Evolutionary conservation across 371 early-diverging fungal species (phyloP), one percentile per base, ranked within the genome.

Genomic region (Zychaea mexicana): DNA sequence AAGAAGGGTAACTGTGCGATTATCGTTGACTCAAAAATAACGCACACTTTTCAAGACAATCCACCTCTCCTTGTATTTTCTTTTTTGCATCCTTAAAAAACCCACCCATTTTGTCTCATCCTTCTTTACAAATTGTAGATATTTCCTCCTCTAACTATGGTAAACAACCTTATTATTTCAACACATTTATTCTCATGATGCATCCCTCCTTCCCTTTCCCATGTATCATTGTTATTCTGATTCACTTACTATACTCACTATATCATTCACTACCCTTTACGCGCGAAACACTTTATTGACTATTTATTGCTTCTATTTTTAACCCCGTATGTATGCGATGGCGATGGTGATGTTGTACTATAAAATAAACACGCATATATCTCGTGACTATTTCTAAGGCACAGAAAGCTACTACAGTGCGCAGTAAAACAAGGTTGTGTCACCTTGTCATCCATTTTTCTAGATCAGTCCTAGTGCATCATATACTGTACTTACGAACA

Each of bases 281-380:
- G 36, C 36, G 15, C 36, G 36, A 36, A 36, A 36, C 8, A 36
- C 36, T 1, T 46, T 46, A 46, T 46, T 46, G 0, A 6, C n/a
- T 9, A 46, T 46, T 46, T 46, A 46, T 46, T 46, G 46, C 15
- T 46, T 46, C 46, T 46, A 46, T 46, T 46, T 46, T 46, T 46
- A 46, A 46, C 46, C n/a, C 46, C 46, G 36, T 46, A 46, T 46
- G 46, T 3, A 46, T 36, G 36, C 46, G 46, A 10, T 46, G n/a
- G n/a, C n/a, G n/a, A n/a, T n/a, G n/a, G n/a, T n/a, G n/a, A n/a
- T n/a, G n/a, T n/a, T n/a, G n/a, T n/a, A n/a, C 7, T 46, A 46
- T 46, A 46, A 46, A 46, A 46, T 46, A 46, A 46, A 46, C 36
- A 21, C n/a, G 7, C 9, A 46, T 15, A 36, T 15, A 2, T 46